These are phyloP conservation scores for Boletus pseudo-olivaceus DNA, from an alignment of 768 basidiomycete species.

Conservation along the genomic window DNA sequence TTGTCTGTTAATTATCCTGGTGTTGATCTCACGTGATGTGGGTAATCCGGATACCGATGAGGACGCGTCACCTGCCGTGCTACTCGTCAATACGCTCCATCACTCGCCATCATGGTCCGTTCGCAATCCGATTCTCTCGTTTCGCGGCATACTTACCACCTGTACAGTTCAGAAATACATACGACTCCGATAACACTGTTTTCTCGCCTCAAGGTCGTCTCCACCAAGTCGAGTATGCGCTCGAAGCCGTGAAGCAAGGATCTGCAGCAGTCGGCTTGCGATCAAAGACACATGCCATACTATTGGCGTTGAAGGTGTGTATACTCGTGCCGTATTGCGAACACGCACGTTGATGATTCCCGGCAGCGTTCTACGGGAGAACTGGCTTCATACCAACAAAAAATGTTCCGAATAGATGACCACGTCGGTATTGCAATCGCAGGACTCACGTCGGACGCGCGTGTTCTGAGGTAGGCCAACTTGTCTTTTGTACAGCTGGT, in stretches of 20 bases:
- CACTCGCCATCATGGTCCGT: slow-evolving; percentile 31
- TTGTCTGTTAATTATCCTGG: slow-evolving; percentile 8
- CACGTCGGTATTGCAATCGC: slow-evolving; percentile 99
- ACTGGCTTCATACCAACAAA: slow-evolving; percentile 98
- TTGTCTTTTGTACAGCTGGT: background rate
- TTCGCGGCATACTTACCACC: slow-evolving; percentile 3
- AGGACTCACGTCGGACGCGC: slow-evolving; percentile 96
- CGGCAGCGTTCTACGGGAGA: slow-evolving; percentile 94
- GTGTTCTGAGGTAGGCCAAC: slow-evolving; percentile 76
- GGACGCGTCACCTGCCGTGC: slow-evolving; percentile 35
- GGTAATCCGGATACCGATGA: slow-evolving; percentile 13
- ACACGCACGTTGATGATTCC: slow-evolving; percentile 3
- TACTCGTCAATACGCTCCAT: slow-evolving; percentile 8
- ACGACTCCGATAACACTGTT: slow-evolving; percentile 98
- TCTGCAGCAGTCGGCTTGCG: slow-evolving; percentile 97
- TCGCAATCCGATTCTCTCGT: background rate
- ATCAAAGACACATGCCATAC: slow-evolving; percentile 90
- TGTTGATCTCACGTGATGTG: slow-evolving; percentile 23
- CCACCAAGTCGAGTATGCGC: slow-evolving; percentile 97
- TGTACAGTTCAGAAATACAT: slow-evolving; percentile 85
- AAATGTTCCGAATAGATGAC: slow-evolving; percentile 99
- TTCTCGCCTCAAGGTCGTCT: slow-evolving; percentile 95
- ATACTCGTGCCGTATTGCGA: background rate
- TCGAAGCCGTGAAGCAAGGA: slow-evolving; percentile 99
- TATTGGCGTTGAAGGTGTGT: slow-evolving; percentile 87